A percentile compares a stretch with the other conserved stretches of the same genome.
Conservation (phyloP, 1,284 basidiomycete species). For the Cutaneotrichosporon sp. region DNA sequence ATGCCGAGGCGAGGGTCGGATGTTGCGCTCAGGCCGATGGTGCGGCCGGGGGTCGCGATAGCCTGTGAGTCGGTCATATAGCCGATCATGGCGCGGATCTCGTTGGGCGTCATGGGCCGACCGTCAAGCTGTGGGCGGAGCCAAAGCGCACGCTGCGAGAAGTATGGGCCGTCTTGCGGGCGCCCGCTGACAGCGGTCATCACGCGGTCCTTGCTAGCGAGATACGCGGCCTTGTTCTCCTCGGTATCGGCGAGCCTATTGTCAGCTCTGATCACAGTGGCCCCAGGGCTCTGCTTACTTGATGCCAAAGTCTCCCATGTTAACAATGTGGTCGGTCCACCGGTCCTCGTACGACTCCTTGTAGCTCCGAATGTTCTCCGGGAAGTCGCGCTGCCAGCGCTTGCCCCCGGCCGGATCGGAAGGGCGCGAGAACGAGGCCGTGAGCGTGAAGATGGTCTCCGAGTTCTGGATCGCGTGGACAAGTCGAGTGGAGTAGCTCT, state of each 20-base stretch:
- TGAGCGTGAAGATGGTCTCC: constrained; percentile 72
- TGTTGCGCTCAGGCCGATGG: constrained; percentile 62
- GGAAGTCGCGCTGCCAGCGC: constrained; percentile 34
- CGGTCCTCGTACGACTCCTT: constrained; percentile 53
- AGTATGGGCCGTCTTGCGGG: constrained; percentile 18
- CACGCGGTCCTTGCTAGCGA: constrained; percentile 61
- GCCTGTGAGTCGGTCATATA: constrained; percentile 84
- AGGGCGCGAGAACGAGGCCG: constrained; percentile 61
- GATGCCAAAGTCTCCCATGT: constrained; percentile 55
- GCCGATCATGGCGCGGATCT: constrained; percentile 83
- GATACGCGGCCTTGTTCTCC: constrained; percentile 53
- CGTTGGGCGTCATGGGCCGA: constrained; percentile 64
- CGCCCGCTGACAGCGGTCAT: constrained; percentile 60
- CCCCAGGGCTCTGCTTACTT: not conserved
- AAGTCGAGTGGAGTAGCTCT: constrained; percentile 33
- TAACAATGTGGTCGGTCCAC: constrained; percentile 41
- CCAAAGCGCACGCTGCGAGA: constrained; percentile 69
- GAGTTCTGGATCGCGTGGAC: constrained; percentile 71
- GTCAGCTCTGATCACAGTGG: not conserved
- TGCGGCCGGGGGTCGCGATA: constrained; percentile 64
- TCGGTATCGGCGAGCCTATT: constrained; percentile 43
- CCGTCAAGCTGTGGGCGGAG: constrained; percentile 63
- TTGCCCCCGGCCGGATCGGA: not conserved
- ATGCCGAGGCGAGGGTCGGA: constrained; percentile 60
- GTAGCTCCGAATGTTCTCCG: constrained; percentile 58